Evolutionary conservation across 202 grass and related monocot species (phyloP), one percentile per base, ranked within the genome.

Genomic region (Dendrocalamus latiflorus): DNA sequence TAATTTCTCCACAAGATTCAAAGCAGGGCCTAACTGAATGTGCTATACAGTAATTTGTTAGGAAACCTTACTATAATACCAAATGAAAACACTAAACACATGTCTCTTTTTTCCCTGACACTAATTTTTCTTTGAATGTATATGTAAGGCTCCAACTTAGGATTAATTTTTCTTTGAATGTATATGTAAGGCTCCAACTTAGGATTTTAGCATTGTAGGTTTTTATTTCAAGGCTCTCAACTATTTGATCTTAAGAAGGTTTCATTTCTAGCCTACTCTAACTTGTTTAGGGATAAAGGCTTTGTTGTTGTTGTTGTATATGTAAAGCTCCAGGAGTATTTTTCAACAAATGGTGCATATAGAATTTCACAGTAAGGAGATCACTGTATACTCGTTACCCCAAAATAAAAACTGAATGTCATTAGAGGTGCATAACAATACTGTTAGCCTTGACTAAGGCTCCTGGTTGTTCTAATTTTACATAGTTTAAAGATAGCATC

Each of bases 1-100:
- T 81, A 34, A 62, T 77, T 84, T 65, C n/a, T 33, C 12, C 22
- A 68, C 24, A 82, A 69, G 41, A 83, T 44, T 45, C 20, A 71
- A 26, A 63, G n/a, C 37, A 64, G 25, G n/a, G 45, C 45, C 34
- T 71, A 37, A 65, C n/a, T 33, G 8, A 64, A 70, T 65, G 65
- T 83, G 38, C 21, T 76, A 73, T 14, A 59, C 7, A 15, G 51
- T 37, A 76, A 57, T 76, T 45, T 59, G 72, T 44, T 33, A 68
- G 49, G 36, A 34, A 55, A 55, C 12, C 18, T 34, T 74, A 42
- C 22, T 39, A 75, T 12, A 75, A 7, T 51, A 78, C 76, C 28
- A 53, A 64, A 78, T 78, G 44, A 66, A 65, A 48, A 78, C 45
- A 47, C 33, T n/a, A n/a, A n/a, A n/a, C n/a, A n/a, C n/a, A 22